Percentiles rank a stretch among this genome's conserved stretches.
Conservation (phyloP, 179 eudicot genomes). For the Sideroxylon spinosum region DNA sequence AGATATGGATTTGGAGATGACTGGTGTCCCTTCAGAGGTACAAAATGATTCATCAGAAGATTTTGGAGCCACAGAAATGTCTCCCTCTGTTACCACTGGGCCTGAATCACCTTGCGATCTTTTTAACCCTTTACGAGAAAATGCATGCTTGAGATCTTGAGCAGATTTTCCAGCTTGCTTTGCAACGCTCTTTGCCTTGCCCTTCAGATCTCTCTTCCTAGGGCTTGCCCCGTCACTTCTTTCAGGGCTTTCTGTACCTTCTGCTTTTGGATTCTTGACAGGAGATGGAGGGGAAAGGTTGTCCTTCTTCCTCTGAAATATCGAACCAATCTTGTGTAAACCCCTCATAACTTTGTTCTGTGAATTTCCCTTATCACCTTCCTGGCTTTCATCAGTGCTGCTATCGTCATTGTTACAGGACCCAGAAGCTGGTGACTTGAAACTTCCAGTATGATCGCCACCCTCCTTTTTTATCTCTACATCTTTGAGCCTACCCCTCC, state of each 20-base stretch:
- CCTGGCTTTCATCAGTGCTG: conserved; percentile 49
- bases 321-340: conserved; percentile 41
- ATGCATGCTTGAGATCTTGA: conserved; percentile 33
- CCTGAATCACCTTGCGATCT: conserved; percentile 20
- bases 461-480: conserved; percentile 31
- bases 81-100: conserved; percentile 9
- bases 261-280: conserved; percentile 20
- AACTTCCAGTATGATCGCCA: conserved; percentile 20
- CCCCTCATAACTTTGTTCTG: conserved; percentile 40
- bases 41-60: conserved; percentile 16
- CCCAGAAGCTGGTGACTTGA: conserved; percentile 28
- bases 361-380: conserved; percentile 26
- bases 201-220: conserved; percentile 29
- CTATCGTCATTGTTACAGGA: conserved; percentile 34
- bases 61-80: neutral
- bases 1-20: neutral
- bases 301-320: conserved; percentile 41
- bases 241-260: conserved; percentile 31
- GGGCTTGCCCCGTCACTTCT: conserved; percentile 38
- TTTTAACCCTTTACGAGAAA: conserved; percentile 44
- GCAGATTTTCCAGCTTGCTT: conserved; percentile 62
- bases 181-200: conserved; percentile 38
- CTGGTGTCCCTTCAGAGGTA: conserved; percentile 10
- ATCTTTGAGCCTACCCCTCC: conserved; percentile 39
- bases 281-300: conserved; percentile 25